Percentiles rank a stretch among this genome's conserved stretches.
phyloP scores from a whole-genome alignment of 1,284 basidiomycete genomes.

The Macrocystidia cucumis region DNA sequence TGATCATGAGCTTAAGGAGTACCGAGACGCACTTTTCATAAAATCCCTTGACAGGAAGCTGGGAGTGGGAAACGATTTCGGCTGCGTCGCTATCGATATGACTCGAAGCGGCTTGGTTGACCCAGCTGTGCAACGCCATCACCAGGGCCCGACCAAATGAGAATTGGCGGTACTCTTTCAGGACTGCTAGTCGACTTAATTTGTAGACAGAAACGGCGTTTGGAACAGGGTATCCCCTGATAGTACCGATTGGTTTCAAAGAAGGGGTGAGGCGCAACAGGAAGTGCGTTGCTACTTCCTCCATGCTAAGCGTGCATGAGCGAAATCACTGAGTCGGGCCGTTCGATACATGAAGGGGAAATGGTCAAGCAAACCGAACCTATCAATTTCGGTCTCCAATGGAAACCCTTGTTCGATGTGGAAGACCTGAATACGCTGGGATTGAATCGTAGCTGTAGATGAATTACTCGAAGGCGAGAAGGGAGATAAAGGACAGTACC shows the following conservation, averaged over 20 bases:
- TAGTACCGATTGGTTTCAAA: slow-evolving; percentile 57
- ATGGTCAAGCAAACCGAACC: slow-evolving; percentile 33
- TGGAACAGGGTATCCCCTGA: slow-evolving; percentile 34
- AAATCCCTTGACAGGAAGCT: slow-evolving; percentile 62
- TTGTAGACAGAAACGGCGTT: slow-evolving; percentile 44
- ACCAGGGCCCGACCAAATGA: slow-evolving; percentile 61
- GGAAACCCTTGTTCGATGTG: slow-evolving; percentile 64
- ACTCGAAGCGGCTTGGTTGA: slow-evolving; percentile 29
- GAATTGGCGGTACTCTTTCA: slow-evolving; percentile 55
- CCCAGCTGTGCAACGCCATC: slow-evolving; percentile 50
- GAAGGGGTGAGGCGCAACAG: slow-evolving; percentile 58
- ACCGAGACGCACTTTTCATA: slow-evolving; percentile 60
- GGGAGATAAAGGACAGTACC: slow-evolving; percentile 16
- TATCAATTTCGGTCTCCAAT: slow-evolving; percentile 63
- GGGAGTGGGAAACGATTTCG: slow-evolving; percentile 55
- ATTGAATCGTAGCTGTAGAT: too few relatives aligned
- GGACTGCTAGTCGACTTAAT: slow-evolving; percentile 60
- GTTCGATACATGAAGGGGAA: slow-evolving; percentile 3
- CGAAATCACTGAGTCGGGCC: slow-evolving; percentile 6
- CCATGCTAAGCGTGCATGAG: slow-evolving; percentile 21
- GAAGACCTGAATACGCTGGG: slow-evolving; percentile 60
- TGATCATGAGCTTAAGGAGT: not conserved
- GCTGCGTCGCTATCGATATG: slow-evolving; percentile 18
- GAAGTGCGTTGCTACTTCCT: slow-evolving; percentile 59
- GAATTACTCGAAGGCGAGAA: not conserved